A percentile compares a stretch with the other conserved stretches of the same genome.
Conservation (phyloP, 768 basidiomycete species). For the Daedaleopsis nitida region DNA sequence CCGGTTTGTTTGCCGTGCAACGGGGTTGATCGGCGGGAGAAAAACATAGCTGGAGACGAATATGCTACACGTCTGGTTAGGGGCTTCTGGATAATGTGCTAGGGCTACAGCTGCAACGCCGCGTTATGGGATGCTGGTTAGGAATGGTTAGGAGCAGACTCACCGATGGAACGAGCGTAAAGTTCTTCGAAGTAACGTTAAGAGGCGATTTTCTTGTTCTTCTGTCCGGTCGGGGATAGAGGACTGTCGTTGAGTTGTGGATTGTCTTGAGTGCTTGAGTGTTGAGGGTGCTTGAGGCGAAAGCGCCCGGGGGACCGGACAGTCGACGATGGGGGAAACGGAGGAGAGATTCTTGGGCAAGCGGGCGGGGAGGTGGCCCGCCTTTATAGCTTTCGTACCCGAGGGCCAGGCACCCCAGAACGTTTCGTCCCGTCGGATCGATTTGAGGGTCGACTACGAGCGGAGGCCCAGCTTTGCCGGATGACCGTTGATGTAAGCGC, state of each 20-base stretch:
- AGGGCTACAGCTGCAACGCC: neutral
- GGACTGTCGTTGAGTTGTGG: neutral
- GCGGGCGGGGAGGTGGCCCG: neutral
- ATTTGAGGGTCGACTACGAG: neutral
- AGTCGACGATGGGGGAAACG: neutral
- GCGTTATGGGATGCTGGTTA: neutral
- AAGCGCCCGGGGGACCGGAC: neutral
- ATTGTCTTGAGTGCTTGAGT: neutral
- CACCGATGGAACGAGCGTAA: neutral
- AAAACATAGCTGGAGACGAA: neutral
- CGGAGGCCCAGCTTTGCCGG: neutral
- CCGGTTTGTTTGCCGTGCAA: too few relatives aligned
- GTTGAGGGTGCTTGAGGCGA: neutral
- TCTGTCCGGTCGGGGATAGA: neutral
- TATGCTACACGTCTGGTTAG: neutral
- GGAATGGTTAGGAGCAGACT: neutral
- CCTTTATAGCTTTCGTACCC: neutral
- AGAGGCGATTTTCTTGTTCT: neutral
- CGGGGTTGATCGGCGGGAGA: too few relatives aligned
- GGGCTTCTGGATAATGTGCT: too few relatives aligned
- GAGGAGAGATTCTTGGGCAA: neutral
- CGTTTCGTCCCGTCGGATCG: neutral
- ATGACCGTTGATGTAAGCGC: neutral
- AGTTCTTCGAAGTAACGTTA: neutral
- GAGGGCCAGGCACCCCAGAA: neutral